These are phyloP conservation scores for Cladosporium sp. DNA, from an alignment of 2,329 filamentous ascomycete genomes.

Conservation along the genomic window DNA sequence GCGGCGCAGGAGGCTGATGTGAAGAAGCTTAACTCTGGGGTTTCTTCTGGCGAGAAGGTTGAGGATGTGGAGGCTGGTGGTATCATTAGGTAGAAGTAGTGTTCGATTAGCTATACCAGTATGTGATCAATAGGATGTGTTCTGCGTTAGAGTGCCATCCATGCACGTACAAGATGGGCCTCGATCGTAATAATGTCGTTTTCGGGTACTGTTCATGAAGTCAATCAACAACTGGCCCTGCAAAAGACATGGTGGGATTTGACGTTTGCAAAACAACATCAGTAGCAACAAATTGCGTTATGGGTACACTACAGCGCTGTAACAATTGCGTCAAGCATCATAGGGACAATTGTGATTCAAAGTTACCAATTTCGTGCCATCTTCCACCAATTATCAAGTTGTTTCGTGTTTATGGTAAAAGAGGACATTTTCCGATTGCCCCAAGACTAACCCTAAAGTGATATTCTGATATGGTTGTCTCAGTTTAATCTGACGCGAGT, in stretches of 20 bases:
- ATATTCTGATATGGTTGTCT: not conserved
- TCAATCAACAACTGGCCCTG: no score
- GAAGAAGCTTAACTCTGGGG: not conserved
- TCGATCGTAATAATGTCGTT: not conserved
- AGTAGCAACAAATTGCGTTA: not conserved
- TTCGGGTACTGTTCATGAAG: no score
- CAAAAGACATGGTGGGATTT: no score
- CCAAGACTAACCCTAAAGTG: not conserved
- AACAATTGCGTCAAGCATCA: not conserved
- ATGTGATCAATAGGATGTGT: not conserved
- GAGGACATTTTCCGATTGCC: not conserved
- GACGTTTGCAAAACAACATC: not conserved
- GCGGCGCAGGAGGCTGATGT: slow-evolving; percentile 5
- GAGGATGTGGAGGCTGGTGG: slow-evolving; percentile 17
- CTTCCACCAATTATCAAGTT: not conserved
- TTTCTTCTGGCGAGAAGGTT: slow-evolving; percentile 1
- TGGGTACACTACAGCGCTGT: not conserved
- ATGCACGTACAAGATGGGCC: not conserved
- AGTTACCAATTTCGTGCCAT: not conserved
- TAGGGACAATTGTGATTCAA: not conserved
- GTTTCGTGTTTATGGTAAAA: not conserved
- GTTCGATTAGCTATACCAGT: not conserved
- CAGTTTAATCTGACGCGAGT: not conserved
- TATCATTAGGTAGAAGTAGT: not conserved
- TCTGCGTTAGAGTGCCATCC: not conserved